Conservation (phyloP, 192 early-diverging fungal species). For the Neocallimastix lanati region DNA sequence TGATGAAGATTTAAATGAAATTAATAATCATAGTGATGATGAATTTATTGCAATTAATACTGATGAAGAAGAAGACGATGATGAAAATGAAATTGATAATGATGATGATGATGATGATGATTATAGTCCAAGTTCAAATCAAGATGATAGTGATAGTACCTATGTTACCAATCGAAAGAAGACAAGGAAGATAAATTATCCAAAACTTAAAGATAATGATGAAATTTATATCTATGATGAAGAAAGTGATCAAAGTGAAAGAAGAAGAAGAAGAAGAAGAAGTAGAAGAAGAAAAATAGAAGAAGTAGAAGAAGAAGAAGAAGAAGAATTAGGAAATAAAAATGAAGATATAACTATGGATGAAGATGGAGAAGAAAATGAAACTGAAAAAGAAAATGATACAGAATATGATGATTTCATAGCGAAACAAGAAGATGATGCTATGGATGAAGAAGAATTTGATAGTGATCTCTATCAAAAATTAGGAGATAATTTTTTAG, state of each 20-base stretch:
- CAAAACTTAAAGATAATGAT: neutral
- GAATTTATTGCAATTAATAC: too few relatives aligned
- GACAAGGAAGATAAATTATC: too few relatives aligned
- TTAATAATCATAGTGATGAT: neutral
- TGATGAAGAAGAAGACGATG: neutral
- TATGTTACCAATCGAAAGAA: neutral
- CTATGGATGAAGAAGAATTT: neutral
- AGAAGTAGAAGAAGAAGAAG: neutral
- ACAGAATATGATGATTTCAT: neutral
- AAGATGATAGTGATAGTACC: neutral
- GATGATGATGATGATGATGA: neutral
- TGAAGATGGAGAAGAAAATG: neutral
- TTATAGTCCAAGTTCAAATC: neutral
- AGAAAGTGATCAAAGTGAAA: neutral
- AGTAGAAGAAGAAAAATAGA: neutral
- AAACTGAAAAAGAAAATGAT: neutral
- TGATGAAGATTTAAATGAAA: neutral
- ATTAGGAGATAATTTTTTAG: neutral
- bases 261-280: neutral
- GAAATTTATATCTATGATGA: neutral
- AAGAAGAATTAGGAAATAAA: neutral
- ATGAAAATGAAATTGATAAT: neutral
- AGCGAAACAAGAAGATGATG: neutral
- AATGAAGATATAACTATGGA: too few relatives aligned
- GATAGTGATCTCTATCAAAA: neutral